A percentile compares a stretch with the other conserved stretches of the same genome.
Evolutionary conservation across 2,329 filamentous ascomycete species (phyloP).

Genomic region (Fusarium brevicatenulatum): DNA sequence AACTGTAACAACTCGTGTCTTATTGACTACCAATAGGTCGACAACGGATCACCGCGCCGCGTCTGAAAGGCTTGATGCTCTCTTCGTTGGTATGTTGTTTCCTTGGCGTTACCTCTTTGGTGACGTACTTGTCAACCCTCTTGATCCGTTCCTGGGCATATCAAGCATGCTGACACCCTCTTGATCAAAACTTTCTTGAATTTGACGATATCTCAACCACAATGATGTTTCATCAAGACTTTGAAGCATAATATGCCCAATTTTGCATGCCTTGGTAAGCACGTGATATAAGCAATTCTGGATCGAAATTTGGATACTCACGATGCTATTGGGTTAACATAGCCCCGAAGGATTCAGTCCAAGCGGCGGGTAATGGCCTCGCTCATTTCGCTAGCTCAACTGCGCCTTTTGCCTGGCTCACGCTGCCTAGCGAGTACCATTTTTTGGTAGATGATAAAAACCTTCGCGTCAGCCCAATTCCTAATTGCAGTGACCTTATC

Average conservation of each 20-base stretch:
- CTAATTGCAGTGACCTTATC: background rate
- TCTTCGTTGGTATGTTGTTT: background rate
- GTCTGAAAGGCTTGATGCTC: background rate
- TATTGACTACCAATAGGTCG: too few species aligned
- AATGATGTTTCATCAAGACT: background rate
- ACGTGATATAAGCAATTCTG: background rate
- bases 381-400: conserved; percentile 9
- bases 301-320: background rate
- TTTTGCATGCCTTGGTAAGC: background rate
- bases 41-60: background rate
- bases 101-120: background rate
- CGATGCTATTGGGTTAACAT: background rate
- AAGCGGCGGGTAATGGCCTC: background rate
- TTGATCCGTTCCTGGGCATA: background rate
- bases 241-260: background rate
- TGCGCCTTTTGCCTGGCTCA: background rate
- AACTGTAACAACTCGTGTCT: background rate
- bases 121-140: too few species aligned
- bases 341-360: conserved; percentile 3
- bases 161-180: background rate
- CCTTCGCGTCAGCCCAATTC: background rate
- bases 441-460: conserved; percentile 1
- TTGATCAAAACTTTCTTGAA: background rate
- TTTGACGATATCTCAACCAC: rapidly evolving
- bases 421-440: background rate